A percentile compares a stretch with the other conserved stretches of the same genome.
These are phyloP conservation scores for Trichosporon ovoides DNA, from an alignment of 1,284 basidiomycete species.

Conservation along the genomic window DNA sequence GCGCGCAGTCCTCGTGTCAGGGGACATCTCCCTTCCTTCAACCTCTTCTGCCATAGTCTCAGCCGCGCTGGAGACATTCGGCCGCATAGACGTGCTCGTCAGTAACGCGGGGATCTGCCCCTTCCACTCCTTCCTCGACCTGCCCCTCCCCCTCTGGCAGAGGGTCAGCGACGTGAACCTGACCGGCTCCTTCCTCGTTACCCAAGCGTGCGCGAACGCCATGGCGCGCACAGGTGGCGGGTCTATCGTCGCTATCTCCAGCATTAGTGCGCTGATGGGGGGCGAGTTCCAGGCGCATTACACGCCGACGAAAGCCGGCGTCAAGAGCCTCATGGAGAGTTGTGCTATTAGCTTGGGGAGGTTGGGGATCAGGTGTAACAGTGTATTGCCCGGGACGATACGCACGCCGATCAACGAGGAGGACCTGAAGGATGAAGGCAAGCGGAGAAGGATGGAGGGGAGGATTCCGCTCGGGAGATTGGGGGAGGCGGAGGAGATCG, in stretches of 20 bases:
- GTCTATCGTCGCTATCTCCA: slow-evolving; percentile 67
- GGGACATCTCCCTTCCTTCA: slow-evolving; percentile 62
- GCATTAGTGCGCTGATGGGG: slow-evolving; percentile 71
- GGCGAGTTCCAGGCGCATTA: slow-evolving; percentile 72
- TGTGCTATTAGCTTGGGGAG: slow-evolving; percentile 71
- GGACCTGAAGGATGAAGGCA: slow-evolving; percentile 60
- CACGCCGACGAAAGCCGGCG: slow-evolving; percentile 73
- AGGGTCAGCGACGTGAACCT: slow-evolving; percentile 67
- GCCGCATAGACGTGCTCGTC: slow-evolving; percentile 62
- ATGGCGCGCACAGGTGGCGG: slow-evolving; percentile 71
- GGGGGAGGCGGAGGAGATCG: slow-evolving; percentile 69
- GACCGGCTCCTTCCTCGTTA: slow-evolving; percentile 70
- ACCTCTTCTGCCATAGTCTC: slow-evolving; percentile 64
- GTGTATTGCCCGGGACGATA: slow-evolving; percentile 60
- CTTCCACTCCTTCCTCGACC: slow-evolving; percentile 70
- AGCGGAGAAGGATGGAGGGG: slow-evolving; percentile 62
- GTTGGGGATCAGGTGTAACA: slow-evolving; percentile 64
- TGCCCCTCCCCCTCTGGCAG: slow-evolving; percentile 65
- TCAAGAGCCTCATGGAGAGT: slow-evolving; percentile 76
- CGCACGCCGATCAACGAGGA: slow-evolving; percentile 70
- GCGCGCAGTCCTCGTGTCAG: slow-evolving; percentile 52
- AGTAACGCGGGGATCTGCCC: slow-evolving; percentile 78
- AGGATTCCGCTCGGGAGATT: slow-evolving; percentile 66
- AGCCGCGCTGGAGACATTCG: slow-evolving; percentile 57
- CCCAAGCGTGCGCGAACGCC: slow-evolving; percentile 70